Evolutionary conservation across 1,139 yeast species (phyloP), one percentile per base, ranked within the genome.

Genomic region (Sugiyamaella castrensis): DNA sequence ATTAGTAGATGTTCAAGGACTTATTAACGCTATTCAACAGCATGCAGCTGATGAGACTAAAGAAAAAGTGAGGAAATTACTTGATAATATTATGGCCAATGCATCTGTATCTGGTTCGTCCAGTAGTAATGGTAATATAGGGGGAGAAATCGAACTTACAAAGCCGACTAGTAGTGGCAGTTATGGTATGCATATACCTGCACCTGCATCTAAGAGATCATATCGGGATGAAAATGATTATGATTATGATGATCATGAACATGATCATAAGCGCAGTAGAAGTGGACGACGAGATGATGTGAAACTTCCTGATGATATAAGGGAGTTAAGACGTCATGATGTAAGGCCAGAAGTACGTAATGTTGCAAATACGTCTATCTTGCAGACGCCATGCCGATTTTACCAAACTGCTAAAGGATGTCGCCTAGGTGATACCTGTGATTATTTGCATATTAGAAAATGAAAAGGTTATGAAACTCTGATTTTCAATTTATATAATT

Each of bases 301-400:
- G 5, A 3, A 31, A 31, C 34, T 31, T 31, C 3, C 34, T 27
- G 34, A 40, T 11, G 24, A 29, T 2, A 19, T 33, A 11, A 28
- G n/a, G 8, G 32, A 37, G 13, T 32, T 43, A 6, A 51, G 62
- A 7, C 31, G 33, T 13, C 47, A 40, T 16, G 63, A 60, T 46
- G 50, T 54, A 11, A 55, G 63, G 6, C 53, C 45, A 2, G 36
- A 35, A 8, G 63, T 60, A 10, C 53, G 56, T n/a, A 37, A 46
- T n/a, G 53, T 55, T 38, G 46, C 50, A 5, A 46, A 53, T 4
- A n/a, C 36, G 2, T 54, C 52, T 24, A 43, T 47, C 15, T 57
- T 56, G 46, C 48, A 48, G 9, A 29, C 36, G 19, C 57, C 55
- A 8, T 60, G 63, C 43, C 39, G 37, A 37, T 60, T 40, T 38